These are phyloP conservation scores for Leccinum barrowsii DNA, from an alignment of 768 basidiomycete species.

Conservation along the genomic window DNA sequence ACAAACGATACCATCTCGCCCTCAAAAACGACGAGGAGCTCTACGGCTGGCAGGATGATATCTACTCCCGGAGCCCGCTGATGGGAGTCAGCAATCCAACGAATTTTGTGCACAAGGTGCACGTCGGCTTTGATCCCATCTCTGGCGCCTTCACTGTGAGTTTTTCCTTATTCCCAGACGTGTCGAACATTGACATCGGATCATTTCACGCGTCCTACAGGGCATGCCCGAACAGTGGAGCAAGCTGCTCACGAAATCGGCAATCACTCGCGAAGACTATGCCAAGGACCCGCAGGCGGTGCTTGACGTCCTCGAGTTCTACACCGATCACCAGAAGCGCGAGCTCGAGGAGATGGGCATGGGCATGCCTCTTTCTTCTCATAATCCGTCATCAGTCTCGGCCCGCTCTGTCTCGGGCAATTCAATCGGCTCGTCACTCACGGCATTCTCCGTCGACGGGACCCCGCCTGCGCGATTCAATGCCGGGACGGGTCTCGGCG, in stretches of 20 bases:
- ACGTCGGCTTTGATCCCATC: slow-evolving; percentile 94
- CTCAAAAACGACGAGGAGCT: slow-evolving; percentile 94
- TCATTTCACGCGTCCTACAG: slow-evolving; percentile 36
- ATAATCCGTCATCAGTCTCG: slow-evolving; percentile 32
- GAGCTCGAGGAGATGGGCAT: slow-evolving; percentile 68
- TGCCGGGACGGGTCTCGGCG: slow-evolving; percentile 89
- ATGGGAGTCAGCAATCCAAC: slow-evolving; percentile 95
- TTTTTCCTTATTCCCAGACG: slow-evolving; percentile 9
- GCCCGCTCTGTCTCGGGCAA: slow-evolving; percentile 20
- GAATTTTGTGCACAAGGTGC: slow-evolving; percentile 98
- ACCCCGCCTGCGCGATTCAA: slow-evolving; percentile 75
- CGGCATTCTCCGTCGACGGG: slow-evolving; percentile 33
- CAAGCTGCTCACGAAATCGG: slow-evolving; percentile 93
- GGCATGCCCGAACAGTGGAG: slow-evolving; percentile 98
- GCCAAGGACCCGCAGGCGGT: slow-evolving; percentile 97
- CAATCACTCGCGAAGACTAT: slow-evolving; percentile 97
- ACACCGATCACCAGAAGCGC: slow-evolving; percentile 96
- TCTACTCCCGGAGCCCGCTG: slow-evolving; percentile 86
- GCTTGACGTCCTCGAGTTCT: slow-evolving; percentile 96
- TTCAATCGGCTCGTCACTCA: slow-evolving; percentile 29
- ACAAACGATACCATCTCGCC: slow-evolving; percentile 75
- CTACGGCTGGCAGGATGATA: slow-evolving; percentile 98
- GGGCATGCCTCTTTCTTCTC: slow-evolving; percentile 19
- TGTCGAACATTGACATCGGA: not conserved
- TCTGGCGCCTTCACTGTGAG: slow-evolving; percentile 92